phyloP scores from a whole-genome alignment of 2,329 filamentous ascomycete species.

The Diaporthe ampelina region DNA sequence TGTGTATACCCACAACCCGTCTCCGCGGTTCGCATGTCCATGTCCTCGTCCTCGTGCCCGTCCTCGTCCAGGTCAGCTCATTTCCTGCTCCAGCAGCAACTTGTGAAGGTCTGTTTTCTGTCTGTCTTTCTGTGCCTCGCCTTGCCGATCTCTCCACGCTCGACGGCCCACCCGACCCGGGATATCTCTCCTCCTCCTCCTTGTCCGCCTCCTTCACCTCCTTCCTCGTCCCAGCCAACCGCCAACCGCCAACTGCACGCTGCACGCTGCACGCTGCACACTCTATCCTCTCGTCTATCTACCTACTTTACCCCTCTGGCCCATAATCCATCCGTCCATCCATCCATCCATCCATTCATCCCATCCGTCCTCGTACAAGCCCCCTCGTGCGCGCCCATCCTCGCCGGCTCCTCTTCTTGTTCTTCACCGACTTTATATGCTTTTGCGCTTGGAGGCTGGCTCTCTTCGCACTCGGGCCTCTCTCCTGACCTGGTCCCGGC shows the following conservation, averaged over 20 bases:
- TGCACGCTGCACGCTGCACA: neutral
- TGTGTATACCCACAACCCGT: too few relatives aligned
- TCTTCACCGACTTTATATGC: slow-evolving; percentile 31
- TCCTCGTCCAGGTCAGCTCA: slow-evolving; percentile 22
- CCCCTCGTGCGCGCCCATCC: neutral
- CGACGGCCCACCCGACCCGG: slow-evolving; percentile 16
- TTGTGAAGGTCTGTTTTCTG: neutral
- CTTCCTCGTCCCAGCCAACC: neutral
- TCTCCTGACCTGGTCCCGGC: slow-evolving; percentile 1
- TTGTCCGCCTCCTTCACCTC: neutral
- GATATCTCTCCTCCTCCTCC: slow-evolving; percentile 3
- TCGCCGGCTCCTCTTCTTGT: neutral
- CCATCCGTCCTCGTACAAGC: neutral
- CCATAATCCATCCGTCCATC: too few relatives aligned
- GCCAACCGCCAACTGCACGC: neutral
- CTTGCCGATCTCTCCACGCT: too few relatives aligned
- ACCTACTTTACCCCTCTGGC: neutral
- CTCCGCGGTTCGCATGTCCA: neutral
- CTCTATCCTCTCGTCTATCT: neutral
- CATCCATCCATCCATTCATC: neutral
- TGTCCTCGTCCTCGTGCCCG: neutral
- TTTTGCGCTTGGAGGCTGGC: slow-evolving; percentile 31
- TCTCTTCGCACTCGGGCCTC: slow-evolving; percentile 16
- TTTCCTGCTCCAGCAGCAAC: neutral
- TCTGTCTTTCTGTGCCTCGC: neutral